Conservation (phyloP, 2,329 filamentous ascomycete species). For the Cladosporium cucumerinum region DNA sequence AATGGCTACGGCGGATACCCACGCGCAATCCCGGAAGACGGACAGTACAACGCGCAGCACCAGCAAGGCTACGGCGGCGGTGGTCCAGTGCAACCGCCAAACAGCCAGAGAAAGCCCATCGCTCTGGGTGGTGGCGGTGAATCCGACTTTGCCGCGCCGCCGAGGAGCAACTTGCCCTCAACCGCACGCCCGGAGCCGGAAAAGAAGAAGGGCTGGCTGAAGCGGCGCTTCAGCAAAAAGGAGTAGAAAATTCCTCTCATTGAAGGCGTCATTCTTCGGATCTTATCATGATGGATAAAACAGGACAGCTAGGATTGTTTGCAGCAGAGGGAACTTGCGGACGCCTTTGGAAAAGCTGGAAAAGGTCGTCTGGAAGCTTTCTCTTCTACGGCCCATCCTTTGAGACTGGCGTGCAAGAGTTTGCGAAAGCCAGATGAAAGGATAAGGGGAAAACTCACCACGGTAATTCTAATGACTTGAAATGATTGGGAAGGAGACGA, state of each 20-base stretch:
- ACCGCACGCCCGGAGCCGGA: constrained; percentile 43
- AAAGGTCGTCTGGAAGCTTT: too few relatives aligned
- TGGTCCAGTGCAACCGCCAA: constrained; percentile 13
- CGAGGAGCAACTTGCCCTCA: constrained; percentile 24
- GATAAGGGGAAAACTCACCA: background rate
- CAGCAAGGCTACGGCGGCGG: constrained; percentile 20
- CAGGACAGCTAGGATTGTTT: constrained; percentile 1
- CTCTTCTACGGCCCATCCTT: background rate
- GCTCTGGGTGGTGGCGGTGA: constrained; percentile 14
- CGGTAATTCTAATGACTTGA: constrained; percentile 3
- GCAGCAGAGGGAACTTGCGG: background rate
- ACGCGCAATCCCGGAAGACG: constrained; percentile 11
- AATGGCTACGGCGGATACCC: constrained; percentile 45
- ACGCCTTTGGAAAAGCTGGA: background rate
- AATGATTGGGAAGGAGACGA: background rate
- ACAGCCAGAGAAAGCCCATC: constrained; percentile 12
- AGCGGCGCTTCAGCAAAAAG: constrained; percentile 72
- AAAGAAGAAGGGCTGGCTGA: constrained; percentile 89
- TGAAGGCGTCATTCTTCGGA: background rate
- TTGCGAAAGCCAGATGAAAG: background rate
- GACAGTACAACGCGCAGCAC: constrained; percentile 10
- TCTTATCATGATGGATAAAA: background rate
- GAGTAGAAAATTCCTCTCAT: constrained; percentile 24
- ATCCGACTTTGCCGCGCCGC: constrained; percentile 20
- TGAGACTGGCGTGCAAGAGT: background rate